phyloP scores from a whole-genome alignment of 2,329 filamentous ascomycete genomes.

The Proliferodiscus dingleyae region DNA sequence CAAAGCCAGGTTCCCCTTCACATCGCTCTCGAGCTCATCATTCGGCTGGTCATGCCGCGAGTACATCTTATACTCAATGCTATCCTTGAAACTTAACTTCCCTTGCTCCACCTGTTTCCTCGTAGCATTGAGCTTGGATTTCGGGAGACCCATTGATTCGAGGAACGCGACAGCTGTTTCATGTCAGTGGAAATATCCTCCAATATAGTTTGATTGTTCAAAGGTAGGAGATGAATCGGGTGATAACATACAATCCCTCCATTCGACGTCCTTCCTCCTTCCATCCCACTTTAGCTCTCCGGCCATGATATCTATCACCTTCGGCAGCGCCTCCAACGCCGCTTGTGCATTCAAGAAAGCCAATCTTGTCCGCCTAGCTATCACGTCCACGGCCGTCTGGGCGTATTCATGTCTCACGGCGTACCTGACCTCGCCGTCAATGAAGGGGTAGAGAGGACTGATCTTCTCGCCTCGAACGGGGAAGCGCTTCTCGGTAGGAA shows the following conservation, averaged over 20 bases:
- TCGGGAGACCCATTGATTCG: constrained; percentile 61
- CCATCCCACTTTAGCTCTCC: constrained; percentile 76
- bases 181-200: neutral
- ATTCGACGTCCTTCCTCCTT: constrained; percentile 70
- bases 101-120: constrained; percentile 57
- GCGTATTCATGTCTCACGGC: constrained; percentile 87
- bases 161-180: constrained; percentile 51
- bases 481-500: constrained; percentile 72
- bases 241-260: constrained; percentile 61
- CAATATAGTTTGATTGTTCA: neutral
- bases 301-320: constrained; percentile 83
- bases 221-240: neutral
- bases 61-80: constrained; percentile 58
- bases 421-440: constrained; percentile 88
- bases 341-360: constrained; percentile 92
- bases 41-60: constrained; percentile 52
- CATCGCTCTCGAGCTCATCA: constrained; percentile 30
- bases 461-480: constrained; percentile 79
- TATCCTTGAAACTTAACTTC: constrained; percentile 53
- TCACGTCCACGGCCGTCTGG: constrained; percentile 81
- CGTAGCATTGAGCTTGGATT: constrained; percentile 52
- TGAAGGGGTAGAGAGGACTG: constrained; percentile 76
- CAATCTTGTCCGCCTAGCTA: constrained; percentile 77
- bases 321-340: constrained; percentile 77
- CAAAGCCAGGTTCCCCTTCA: constrained; percentile 13